These are phyloP conservation scores for Hypoxylon sp. DNA, from an alignment of 2,329 filamentous ascomycete species.

Conservation along the genomic window DNA sequence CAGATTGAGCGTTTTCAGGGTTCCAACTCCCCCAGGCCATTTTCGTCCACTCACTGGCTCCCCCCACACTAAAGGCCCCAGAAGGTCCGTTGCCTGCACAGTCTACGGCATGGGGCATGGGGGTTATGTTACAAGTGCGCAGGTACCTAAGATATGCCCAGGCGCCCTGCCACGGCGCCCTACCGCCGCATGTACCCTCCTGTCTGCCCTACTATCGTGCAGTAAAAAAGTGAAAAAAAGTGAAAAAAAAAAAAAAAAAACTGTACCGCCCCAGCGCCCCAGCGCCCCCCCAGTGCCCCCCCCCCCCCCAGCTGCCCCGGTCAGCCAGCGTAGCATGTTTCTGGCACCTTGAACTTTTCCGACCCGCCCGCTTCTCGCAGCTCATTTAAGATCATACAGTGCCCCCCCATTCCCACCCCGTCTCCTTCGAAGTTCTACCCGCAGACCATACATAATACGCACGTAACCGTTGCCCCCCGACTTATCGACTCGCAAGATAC, in stretches of 20 bases:
- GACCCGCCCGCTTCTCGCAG: slow-evolving; percentile 41
- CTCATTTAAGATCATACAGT: slow-evolving; percentile 49
- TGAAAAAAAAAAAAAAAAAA: no score
- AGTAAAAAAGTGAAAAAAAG: no score
- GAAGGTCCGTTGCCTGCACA: no score
- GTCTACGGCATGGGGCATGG: slow-evolving; percentile 15
- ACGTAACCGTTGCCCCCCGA: slow-evolving; percentile 21
- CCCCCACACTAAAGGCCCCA: slow-evolving; percentile 41
- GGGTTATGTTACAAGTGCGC: slow-evolving; percentile 38
- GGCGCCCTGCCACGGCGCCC: no score
- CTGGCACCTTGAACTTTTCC: slow-evolving; percentile 35
- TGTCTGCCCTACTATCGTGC: no score
- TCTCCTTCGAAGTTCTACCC: slow-evolving; percentile 45
- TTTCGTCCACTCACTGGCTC: slow-evolving; percentile 34
- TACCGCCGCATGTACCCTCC: no score
- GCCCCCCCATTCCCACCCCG: slow-evolving; percentile 46
- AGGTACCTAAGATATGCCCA: slow-evolving; percentile 35
- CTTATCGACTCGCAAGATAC: slow-evolving; percentile 24
- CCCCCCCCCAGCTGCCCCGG: no score
- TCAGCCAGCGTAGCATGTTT: slow-evolving; percentile 37
- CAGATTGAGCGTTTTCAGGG: slow-evolving; percentile 29
- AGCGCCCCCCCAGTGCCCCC: no score
- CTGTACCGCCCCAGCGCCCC: no score
- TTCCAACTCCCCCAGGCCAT: slow-evolving; percentile 41
- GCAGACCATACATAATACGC: slow-evolving; percentile 32